Evolutionary conservation across 2,329 filamentous ascomycete genomes (phyloP).

Genomic region (Clonostachys rosea): DNA sequence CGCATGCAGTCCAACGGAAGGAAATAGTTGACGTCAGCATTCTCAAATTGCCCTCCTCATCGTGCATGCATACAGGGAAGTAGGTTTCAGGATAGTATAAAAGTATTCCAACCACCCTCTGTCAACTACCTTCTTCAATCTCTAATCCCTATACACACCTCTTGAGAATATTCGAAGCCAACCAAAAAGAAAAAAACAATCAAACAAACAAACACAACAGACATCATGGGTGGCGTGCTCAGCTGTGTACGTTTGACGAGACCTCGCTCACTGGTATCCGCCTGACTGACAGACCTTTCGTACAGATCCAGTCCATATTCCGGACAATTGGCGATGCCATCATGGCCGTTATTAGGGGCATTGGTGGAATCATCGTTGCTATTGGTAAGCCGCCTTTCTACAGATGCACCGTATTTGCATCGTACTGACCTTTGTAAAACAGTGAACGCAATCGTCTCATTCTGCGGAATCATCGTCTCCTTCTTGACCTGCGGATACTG

Average conservation of each 20-base stretch:
- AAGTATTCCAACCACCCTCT: too few species aligned
- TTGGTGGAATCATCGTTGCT: slow-evolving; percentile 59
- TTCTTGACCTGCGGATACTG: slow-evolving; percentile 54
- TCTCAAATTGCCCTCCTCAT: too few species aligned
- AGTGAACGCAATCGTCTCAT: slow-evolving; percentile 59
- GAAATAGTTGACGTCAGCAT: too few species aligned
- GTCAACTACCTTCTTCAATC: too few species aligned
- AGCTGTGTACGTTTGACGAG: slow-evolving; percentile 64
- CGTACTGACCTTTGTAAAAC: too few species aligned
- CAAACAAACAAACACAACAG: slow-evolving; percentile 3
- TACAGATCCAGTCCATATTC: slow-evolving; percentile 36
- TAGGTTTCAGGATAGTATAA: too few species aligned
- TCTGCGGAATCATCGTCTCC: slow-evolving; percentile 62
- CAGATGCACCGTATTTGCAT: too few species aligned
- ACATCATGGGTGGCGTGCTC: slow-evolving; percentile 68
- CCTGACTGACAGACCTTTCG: not conserved
- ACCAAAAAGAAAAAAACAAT: too few species aligned
- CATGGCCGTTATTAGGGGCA: slow-evolving; percentile 64
- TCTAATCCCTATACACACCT: too few species aligned
- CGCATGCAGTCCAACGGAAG: too few species aligned
- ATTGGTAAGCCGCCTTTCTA: slow-evolving; percentile 27
- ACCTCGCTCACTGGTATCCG: not conserved
- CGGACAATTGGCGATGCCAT: slow-evolving; percentile 61
- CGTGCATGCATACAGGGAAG: too few species aligned
- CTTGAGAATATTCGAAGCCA: too few species aligned